phyloP scores from a whole-genome alignment of 805 yeast genomes.

The Candida peoriensis region DNA sequence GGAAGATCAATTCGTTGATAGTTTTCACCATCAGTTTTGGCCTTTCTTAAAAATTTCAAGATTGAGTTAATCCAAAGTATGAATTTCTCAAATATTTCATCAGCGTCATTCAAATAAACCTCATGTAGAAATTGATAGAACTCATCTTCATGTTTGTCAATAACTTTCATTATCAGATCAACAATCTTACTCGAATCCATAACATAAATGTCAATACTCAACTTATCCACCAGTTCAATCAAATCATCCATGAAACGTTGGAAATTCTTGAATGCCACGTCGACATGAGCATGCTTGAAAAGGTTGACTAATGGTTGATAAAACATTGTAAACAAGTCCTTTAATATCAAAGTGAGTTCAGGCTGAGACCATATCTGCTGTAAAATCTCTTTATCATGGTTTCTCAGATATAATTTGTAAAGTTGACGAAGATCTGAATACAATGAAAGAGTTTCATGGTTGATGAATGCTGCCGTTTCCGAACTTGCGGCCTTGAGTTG shows the following conservation, averaged over 20 bases:
- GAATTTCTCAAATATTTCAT: slow-evolving; percentile 64
- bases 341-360: slow-evolving; percentile 67
- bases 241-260: slow-evolving; percentile 66
- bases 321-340: slow-evolving; percentile 65
- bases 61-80: slow-evolving; percentile 71
- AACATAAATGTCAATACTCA: slow-evolving; percentile 44
- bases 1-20: slow-evolving; percentile 41
- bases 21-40: slow-evolving; percentile 37
- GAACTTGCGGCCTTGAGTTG: slow-evolving; percentile 16
- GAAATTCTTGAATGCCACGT: slow-evolving; percentile 58
- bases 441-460: slow-evolving; percentile 24
- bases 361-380: slow-evolving; percentile 83
- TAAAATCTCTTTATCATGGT: slow-evolving; percentile 70
- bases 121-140: slow-evolving; percentile 75
- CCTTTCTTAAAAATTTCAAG: slow-evolving; percentile 56
- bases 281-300: slow-evolving; percentile 61
- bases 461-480: slow-evolving; percentile 13
- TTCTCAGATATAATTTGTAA: slow-evolving; percentile 58
- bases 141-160: slow-evolving; percentile 67
- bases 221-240: slow-evolving; percentile 46
- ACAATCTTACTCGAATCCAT: slow-evolving; percentile 60
- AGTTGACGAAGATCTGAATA: slow-evolving; percentile 56
- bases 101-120: slow-evolving; percentile 72
- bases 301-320: slow-evolving; percentile 70
- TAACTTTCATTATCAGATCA: slow-evolving; percentile 55